Evolutionary conservation across 495 filamentous ascomycete genomes (phyloP), one percentile per base, ranked within the genome.

Genomic region (Glonium stellatum): DNA sequence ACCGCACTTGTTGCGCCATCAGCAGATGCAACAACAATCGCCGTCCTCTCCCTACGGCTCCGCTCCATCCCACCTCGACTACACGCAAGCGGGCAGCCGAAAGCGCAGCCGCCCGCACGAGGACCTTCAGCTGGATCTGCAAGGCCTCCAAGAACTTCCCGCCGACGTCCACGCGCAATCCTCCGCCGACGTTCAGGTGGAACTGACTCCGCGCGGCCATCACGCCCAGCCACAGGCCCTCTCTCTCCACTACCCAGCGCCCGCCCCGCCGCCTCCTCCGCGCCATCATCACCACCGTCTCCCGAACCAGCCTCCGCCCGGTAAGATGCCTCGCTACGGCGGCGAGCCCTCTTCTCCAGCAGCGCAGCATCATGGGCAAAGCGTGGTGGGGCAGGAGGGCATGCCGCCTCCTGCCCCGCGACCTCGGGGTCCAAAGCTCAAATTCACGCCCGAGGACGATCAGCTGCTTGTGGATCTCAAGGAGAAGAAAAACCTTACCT

Each of bases 371-470:
- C 72, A 55, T 71, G 71, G 79, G 25, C 79, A 84, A 23, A 90
- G 82, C 68, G 81, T 91, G 62, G 87, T 95, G 58, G 89, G 88
- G 48, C 82, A 89, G 66, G 82, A 79, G 41, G 90, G 90, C 19
- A 92, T 96, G 89, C 89, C 90, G 5, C 72, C 77, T 13, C 89
- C 88, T 25, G 88, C 87, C 19, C 81, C 84, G 35, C 73, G 84
- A 63, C 90, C 90, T 12, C 83, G 84, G 56, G 89, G 88, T 4
- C 89, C 90, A 18, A 95, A 95, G 72, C 74, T 92, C 59, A 95
- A 92, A 66, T 96, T 95, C 67, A 95, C 90, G 0, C 83, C 87
- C 44, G 89, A 92, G 72, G 90, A 96, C 68, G 91, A 96, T 72
- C 81, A 83, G 52, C 75, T 92, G 52, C 75, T 96, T 41, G 83